Evolutionary conservation across 192 early-diverging fungal genomes (phyloP), one percentile per base, ranked within the genome.

Genomic region (Thamnidium elegans): DNA sequence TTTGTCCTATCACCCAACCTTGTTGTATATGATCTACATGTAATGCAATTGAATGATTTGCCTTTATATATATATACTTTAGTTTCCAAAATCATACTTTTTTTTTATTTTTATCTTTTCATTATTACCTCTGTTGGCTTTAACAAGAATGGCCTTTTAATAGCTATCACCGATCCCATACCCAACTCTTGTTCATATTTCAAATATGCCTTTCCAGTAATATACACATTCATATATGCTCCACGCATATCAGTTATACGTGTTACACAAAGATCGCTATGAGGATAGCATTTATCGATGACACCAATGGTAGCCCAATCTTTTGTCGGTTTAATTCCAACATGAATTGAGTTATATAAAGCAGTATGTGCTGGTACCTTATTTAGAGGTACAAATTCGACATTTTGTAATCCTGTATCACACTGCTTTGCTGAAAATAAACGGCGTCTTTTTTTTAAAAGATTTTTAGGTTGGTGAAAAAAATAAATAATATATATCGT

Each of bases 261-360:
- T 1, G 20, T 26, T 14, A 70, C 68, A 19, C 56, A 45, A 17
- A 48, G 43, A 50, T 70, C 53, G 17, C 30, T 26, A 8, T 30
- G 11, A 39, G 23, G 14, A 11, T 31, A 7, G 5, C 17, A 19
- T 6, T 62, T 47, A 15, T 70, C 62, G 0, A 70, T 51, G 3
- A 70, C 31, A 4, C 61, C 68, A 17, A 48, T 56, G 1, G 68
- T 70, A 7, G 46, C 45, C 68, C 68, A 70, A n/a, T 70, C 21
- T 9, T 31, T 19, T 10, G 51, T 21, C 7, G 61, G 61, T 42
- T 58, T 48, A 1, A 43, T 15, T n/a, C 62, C 68, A 26, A 70
- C 53, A 20, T 48, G 30, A 20, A 62, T 70, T n/a, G 68, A 63
- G 14, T 47, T 31, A 13, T 48, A 62, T 26, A 39, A 30, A 8